A percentile compares a stretch with the other conserved stretches of the same genome.
Evolutionary conservation across 1,284 basidiomycete species (phyloP).

Genomic region (Ustilago hordei): DNA sequence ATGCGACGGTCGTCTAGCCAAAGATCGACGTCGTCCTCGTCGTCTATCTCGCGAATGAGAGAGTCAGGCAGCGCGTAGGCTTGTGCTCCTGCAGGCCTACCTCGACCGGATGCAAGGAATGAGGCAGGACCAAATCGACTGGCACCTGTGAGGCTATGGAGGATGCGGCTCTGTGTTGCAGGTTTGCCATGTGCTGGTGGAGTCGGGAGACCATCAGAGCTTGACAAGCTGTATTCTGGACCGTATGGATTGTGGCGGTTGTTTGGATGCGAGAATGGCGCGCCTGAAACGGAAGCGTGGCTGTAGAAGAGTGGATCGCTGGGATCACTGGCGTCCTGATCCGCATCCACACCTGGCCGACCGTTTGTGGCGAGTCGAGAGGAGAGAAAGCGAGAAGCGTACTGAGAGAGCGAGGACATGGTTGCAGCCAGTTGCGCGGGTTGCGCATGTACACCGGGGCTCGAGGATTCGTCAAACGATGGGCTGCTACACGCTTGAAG

Average conservation of each 20-base stretch:
- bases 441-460: neutral
- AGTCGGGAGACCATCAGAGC: conserved; percentile 54
- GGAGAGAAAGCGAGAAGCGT: conserved; percentile 56
- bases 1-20: conserved; percentile 52
- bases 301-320: conserved; percentile 53
- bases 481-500: conserved; percentile 33
- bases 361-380: conserved; percentile 35
- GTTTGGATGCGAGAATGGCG: conserved; percentile 44
- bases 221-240: conserved; percentile 52
- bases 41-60: conserved; percentile 56
- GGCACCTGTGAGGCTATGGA: conserved; percentile 49
- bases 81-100: conserved; percentile 14
- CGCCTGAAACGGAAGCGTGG: conserved; percentile 43
- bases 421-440: neutral
- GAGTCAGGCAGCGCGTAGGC: conserved; percentile 39
- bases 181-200: conserved; percentile 31
- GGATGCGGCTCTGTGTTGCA: conserved; percentile 39
- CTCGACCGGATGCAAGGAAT: conserved; percentile 27
- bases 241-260: conserved; percentile 43
- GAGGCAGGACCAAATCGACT: conserved; percentile 51
- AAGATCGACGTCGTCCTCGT: conserved; percentile 56
- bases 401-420: conserved; percentile 55
- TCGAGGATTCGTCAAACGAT: neutral
- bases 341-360: conserved; percentile 39
- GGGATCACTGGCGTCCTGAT: conserved; percentile 43